Percentiles rank a stretch among this genome's conserved stretches.
phyloP scores from a whole-genome alignment of 1,139 yeast genomes.

The Lodderomyces elongisporus region DNA sequence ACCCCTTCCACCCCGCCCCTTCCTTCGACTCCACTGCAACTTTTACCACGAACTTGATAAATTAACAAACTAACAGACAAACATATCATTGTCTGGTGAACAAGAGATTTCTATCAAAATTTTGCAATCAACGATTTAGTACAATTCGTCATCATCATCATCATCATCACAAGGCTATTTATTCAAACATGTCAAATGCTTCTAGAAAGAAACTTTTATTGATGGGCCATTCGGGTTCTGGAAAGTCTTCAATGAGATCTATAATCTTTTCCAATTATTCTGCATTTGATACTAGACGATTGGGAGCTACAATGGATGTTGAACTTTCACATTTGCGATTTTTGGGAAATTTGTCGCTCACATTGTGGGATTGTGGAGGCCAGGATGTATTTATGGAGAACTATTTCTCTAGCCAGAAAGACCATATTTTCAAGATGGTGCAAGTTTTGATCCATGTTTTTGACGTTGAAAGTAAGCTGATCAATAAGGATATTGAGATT shows the following conservation, averaged over 20 bases:
- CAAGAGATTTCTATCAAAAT: no score
- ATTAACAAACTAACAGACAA: no score
- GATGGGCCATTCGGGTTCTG: conserved; percentile 95
- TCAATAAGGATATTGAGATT: conserved; percentile 88
- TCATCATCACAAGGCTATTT: no score
- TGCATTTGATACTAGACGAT: conserved; percentile 90
- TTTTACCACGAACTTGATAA: no score
- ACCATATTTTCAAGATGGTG: conserved; percentile 90
- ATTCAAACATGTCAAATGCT: conserved; percentile 14
- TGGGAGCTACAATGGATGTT: conserved; percentile 97
- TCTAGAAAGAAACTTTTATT: conserved; percentile 42
- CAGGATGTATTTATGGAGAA: conserved; percentile 97
- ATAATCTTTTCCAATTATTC: conserved; percentile 93
- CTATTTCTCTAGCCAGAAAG: conserved; percentile 80
- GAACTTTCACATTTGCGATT: conserved; percentile 93
- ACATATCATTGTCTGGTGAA: no score
- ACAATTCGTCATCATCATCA: no score
- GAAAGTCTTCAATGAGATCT: conserved; percentile 95
- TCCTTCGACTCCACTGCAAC: no score
- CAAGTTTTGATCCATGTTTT: conserved; percentile 96
- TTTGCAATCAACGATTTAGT: no score
- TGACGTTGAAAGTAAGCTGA: conserved; percentile 91
- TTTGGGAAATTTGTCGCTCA: conserved; percentile 90
- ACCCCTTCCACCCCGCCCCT: no score
- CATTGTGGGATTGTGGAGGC: conserved; percentile 98